Base-by-base conservation (phyloP, 2,329 filamentous ascomycete genomes). In the Talaromyces islandicus region DNA sequence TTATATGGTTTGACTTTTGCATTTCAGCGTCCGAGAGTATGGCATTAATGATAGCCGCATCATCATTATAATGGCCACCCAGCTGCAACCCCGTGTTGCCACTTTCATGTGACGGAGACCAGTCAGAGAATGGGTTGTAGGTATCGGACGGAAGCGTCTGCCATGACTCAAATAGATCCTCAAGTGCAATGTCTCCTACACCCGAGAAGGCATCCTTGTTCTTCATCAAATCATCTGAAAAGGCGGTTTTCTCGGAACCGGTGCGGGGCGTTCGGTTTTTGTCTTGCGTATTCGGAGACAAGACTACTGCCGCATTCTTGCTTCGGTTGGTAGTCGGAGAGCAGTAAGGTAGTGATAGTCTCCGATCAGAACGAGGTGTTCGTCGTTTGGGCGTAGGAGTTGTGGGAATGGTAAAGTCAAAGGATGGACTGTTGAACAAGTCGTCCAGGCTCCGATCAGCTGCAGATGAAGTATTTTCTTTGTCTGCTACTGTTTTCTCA, bases 371-470 rank as follows among this genome's bases (percentile, higher is more conserved):
- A 64, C 66, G 78, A 63, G 64, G 87, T 69, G 83, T 83, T 35
- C 81, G 85, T 64, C 83, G 84, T 41, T 75, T 75, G 56, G 78
- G 78, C 38, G 77, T 73, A 60, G 78, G 75, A 69, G 80, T 82
- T 82, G 83, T 61, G 80, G 80, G 62, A 80, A 84, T 4, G 80
- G 86, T 57, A 77, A 86, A 57, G 75, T 73, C 70, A 79, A 66
- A 81, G 71, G 65, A 69, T 63, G 59, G 76, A 58, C 88, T 81
- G 60, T 87, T 86, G 67, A 94, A 92, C 4, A 94, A 80, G 55
- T 83, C 80, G 46, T 85, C 82, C 6, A 89, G 72, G 38, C 83
- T 81, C 62, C 87, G 82, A 41, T 76, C 71, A 21, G 71, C 61
- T 10, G 71, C 68, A 6, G 80, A 78, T 12, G 76, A 78, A 54